These are phyloP conservation scores for Ganoderma leucocontextum DNA, from an alignment of 1,284 basidiomycete species.

Conservation along the genomic window DNA sequence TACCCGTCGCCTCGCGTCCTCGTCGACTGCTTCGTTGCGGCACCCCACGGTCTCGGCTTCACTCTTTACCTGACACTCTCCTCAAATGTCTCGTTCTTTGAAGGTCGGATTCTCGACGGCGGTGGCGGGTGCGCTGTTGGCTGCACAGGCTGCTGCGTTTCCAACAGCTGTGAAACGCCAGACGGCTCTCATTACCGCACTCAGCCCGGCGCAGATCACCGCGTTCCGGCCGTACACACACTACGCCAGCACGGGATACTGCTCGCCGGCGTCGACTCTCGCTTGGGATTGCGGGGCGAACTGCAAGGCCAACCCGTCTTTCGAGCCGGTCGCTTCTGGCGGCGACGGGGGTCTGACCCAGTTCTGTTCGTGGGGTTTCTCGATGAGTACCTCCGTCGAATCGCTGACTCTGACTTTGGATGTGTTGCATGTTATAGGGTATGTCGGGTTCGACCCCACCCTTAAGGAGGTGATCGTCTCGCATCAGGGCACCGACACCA, in stretches of 20 bases:
- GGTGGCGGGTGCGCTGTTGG: not conserved
- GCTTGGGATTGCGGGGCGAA: constrained; percentile 48
- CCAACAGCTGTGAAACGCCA: not conserved
- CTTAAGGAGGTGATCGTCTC: constrained; percentile 55
- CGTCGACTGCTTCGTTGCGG: not conserved
- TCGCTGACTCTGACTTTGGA: not conserved
- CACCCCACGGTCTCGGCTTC: not conserved
- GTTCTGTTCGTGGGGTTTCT: constrained; percentile 50
- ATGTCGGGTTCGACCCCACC: constrained; percentile 55
- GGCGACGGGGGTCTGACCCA: constrained; percentile 63
- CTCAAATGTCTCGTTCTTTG: not conserved
- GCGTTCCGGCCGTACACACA: constrained; percentile 50
- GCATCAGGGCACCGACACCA: constrained; percentile 56
- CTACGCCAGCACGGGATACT: constrained; percentile 49
- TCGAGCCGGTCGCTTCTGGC: constrained; percentile 66
- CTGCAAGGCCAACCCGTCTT: constrained; percentile 57
- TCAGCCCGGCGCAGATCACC: constrained; percentile 37
- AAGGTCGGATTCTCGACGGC: constrained; percentile 43
- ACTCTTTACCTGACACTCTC: not conserved
- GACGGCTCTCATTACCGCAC: not conserved
- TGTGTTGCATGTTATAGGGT: constrained; percentile 40
- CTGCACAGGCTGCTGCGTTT: not conserved
- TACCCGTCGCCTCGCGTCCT: not conserved
- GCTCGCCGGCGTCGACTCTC: constrained; percentile 41
- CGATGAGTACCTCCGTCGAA: not conserved